Evolutionary conservation across 768 basidiomycete genomes (phyloP), one percentile per base, ranked within the genome.

Genomic region (Xerocomus potaroensis): DNA sequence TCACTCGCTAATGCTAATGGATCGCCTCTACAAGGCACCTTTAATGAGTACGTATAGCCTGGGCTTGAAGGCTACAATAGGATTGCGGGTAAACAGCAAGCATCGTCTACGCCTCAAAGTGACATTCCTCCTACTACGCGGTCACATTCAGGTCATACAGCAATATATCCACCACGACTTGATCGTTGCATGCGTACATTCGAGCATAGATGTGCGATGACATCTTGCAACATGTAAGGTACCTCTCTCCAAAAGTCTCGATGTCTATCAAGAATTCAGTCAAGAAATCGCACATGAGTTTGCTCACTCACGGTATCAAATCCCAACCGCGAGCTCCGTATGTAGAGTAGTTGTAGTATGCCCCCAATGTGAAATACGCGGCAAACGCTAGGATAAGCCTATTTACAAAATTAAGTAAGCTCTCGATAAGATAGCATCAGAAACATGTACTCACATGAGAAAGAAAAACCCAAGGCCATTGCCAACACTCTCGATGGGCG

Each of bases 211-310:
- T 91, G 87, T 18, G 82, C 78, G 42, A 84, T 62, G 19, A 92
- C 84, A 56, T 91, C 90, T 34, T 76, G 75, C 36, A 90, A 63
- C 80, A 92, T 86, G 55, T 88, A 90, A 4, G 90, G 90, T 3
- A 91, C 87, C 66, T 92, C 90, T 63, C 81, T 72, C 89, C 89
- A 91, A 66, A 92, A 92, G 61, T 91, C 87, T 40, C 89, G 86
- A 66, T 92, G 89, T 49, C 88, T 91, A 53, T 12, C 23, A 14
- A 7, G 12, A 33, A 39, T 40, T 57, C 7, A 48, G 42, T 14
- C 22, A 12, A 24, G 16, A 34, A 5, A 55, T 40, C 56, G 44
- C 14, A 27, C 11, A 8, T 11, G 34, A 44, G 43, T 49, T 10
- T 39, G 26, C n/a, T n/a, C 19, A 77, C 88, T 63, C 63, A 90